Percentiles rank a stretch among this genome's conserved stretches.
Evolutionary conservation across 2,329 filamentous ascomycete genomes (phyloP).

Genomic region (Westerdykella aurantiaca): DNA sequence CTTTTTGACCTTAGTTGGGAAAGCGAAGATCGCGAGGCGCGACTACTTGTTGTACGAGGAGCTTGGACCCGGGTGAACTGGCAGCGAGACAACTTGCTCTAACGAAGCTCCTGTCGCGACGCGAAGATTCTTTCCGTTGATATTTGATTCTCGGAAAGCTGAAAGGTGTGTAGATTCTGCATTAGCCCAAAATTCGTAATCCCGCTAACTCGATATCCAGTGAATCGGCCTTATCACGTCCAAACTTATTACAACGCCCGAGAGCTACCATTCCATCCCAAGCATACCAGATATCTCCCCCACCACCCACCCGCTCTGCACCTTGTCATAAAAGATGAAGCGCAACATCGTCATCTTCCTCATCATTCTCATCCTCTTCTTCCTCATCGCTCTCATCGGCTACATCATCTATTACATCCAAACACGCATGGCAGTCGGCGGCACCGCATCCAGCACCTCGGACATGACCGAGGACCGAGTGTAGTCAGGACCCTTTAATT

Average conservation of each 20-base stretch:
- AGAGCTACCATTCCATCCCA: not conserved
- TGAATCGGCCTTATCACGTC: not conserved
- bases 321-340: slow-evolving; percentile 36
- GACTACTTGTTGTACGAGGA: slow-evolving; percentile 8
- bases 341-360: slow-evolving; percentile 50
- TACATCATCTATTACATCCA: slow-evolving; percentile 48
- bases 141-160: not conserved
- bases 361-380: slow-evolving; percentile 50
- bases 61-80: slow-evolving; percentile 8
- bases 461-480: slow-evolving; percentile 25
- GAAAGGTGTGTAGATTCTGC: slow-evolving; percentile 5
- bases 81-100: slow-evolving; percentile 1
- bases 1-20: not conserved
- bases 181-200: not conserved
- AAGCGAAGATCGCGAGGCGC: not conserved
- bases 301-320: slow-evolving; percentile 1
- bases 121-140: no score
- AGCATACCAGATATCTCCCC: not conserved
- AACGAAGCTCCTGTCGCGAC: no score
- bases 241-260: not conserved
- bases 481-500: not conserved
- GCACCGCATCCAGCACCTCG: slow-evolving; percentile 23
- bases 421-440: slow-evolving; percentile 38
- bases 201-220: not conserved
- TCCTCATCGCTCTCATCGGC: slow-evolving; percentile 45